Evolutionary conservation across 768 basidiomycete genomes (phyloP).

Genomic region (Asterophora lycoperdoides): DNA sequence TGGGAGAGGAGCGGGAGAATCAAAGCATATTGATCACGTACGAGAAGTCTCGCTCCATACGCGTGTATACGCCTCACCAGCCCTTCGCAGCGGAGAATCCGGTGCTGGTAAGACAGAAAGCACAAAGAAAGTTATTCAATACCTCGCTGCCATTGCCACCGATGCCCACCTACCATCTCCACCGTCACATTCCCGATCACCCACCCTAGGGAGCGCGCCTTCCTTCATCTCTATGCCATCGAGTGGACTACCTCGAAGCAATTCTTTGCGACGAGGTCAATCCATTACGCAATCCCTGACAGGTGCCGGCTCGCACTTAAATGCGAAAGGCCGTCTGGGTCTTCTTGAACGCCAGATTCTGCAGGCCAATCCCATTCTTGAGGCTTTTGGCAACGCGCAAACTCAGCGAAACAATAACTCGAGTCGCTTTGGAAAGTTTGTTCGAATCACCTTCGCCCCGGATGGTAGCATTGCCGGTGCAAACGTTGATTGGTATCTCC

Average conservation of each 20-base stretch:
- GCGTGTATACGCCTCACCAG: slow-evolving; percentile 9
- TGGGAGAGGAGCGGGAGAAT: slow-evolving; percentile 95
- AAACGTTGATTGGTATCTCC: slow-evolving; percentile 97
- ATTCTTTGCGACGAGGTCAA: slow-evolving; percentile 57
- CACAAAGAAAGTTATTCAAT: slow-evolving; percentile 99
- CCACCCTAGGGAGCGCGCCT: slow-evolving; percentile 50
- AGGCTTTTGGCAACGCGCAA: slow-evolving; percentile 98
- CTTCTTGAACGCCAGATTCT: slow-evolving; percentile 93
- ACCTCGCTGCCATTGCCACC: slow-evolving; percentile 94
- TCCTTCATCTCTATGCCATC: slow-evolving; percentile 54
- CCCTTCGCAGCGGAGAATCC: slow-evolving; percentile 77
- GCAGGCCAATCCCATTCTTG: slow-evolving; percentile 95
- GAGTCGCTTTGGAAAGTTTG: slow-evolving; percentile 97
- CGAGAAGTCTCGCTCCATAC: slow-evolving; percentile 26
- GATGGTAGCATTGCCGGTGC: slow-evolving; percentile 96
- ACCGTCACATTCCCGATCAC: slow-evolving; percentile 62
- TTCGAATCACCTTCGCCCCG: slow-evolving; percentile 89
- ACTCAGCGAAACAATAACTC: slow-evolving; percentile 99
- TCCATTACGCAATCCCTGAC: slow-evolving; percentile 40
- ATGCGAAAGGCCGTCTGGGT: slow-evolving; percentile 73
- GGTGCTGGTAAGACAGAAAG: slow-evolving; percentile 99
- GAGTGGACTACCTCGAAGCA: slow-evolving; percentile 65
- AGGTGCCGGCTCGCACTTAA: slow-evolving; percentile 41
- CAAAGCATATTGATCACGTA: slow-evolving; percentile 98
- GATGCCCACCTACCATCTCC: slow-evolving; percentile 58